A percentile compares a stretch with the other conserved stretches of the same genome.
These are phyloP conservation scores for Fusarium buxicola DNA, from an alignment of 2,329 filamentous ascomycete genomes.

Conservation along the genomic window DNA sequence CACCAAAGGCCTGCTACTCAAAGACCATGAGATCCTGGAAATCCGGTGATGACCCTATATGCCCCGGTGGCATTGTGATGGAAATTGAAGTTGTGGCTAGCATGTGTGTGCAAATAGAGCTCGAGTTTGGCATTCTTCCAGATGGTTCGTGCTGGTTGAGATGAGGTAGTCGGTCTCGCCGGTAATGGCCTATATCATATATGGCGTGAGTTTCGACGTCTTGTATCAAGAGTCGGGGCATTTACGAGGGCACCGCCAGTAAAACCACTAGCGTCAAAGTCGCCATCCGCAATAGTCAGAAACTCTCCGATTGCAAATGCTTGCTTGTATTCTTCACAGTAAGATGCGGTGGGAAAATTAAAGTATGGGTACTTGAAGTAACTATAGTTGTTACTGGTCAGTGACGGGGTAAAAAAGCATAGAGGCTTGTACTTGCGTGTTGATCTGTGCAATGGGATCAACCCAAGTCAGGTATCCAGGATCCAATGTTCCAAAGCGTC, in stretches of 20 bases:
- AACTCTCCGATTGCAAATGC: constrained; percentile 34
- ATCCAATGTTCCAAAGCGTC: constrained; percentile 8
- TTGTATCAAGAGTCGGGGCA: neutral
- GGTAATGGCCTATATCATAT: constrained; percentile 14
- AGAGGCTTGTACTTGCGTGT: constrained; percentile 3
- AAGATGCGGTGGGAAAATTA: constrained; percentile 21
- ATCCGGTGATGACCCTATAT: constrained; percentile 27
- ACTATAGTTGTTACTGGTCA: neutral
- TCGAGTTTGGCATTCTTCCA: constrained; percentile 32
- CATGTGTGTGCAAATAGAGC: constrained; percentile 30
- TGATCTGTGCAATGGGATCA: constrained; percentile 24
- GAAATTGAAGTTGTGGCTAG: constrained; percentile 37
- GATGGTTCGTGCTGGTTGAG: constrained; percentile 37
- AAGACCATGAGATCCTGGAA: constrained; percentile 20
- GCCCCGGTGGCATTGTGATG: constrained; percentile 29
- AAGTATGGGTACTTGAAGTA: constrained; percentile 36
- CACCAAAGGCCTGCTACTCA: neutral
- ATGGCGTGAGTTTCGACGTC: neutral
- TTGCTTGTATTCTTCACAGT: constrained; percentile 31
- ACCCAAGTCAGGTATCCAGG: constrained; percentile 33
- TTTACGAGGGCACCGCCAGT: constrained; percentile 30
- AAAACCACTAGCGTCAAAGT: constrained; percentile 33
- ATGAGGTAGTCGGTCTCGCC: constrained; percentile 40
- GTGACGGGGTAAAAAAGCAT: neutral
- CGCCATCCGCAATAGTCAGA: constrained; percentile 27